Evolutionary conservation across 352 stramenopile species (phyloP), one percentile per base, ranked within the genome.

Genomic region (Phytophthora parvispora): DNA sequence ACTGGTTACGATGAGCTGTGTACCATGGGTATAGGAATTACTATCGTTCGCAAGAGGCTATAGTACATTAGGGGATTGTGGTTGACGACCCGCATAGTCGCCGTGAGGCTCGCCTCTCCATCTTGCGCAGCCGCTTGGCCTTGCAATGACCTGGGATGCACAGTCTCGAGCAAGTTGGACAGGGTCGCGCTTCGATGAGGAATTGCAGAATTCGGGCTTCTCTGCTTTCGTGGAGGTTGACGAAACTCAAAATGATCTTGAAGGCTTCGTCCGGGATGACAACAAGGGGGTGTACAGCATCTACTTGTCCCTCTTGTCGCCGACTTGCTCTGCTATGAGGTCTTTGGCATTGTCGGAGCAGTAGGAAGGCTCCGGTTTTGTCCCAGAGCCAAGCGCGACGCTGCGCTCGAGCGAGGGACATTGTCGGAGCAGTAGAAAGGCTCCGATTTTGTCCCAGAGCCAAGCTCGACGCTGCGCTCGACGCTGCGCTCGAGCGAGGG

Each of bases 61-160:
- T 57, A 1, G 16, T 59, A 25, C 22, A 29, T 42, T 34, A 47
- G 51, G 32, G 31, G 28, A 16, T 18, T n/a, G n/a, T n/a, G n/a
- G n/a, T n/a, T n/a, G 22, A 31, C 10, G 7, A 22, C 18, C 18
- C 38, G 40, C 50, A 50, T 4, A 51, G 34, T 8, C 60, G 27
- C n/a, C 18, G 58, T 4, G 60, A 67, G 18, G 61, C 51, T 34
- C 51, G 7, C 16, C 61, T 24, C 52, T 68, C 62, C 62, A 69
- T 63, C 32, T 43, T 56, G 3, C 64, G 64, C 2, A 72, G 54
- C 4, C 57, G 49, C 24, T 67, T 72, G 10, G 64, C 64, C 34
- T 72, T 72, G 49, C 64, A 72, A 43, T 72, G 49, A 0, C 64
- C 56, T 16, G 64, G 49, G 18, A 72, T 57, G 10, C 64, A 72